These are phyloP conservation scores for Linderniella brevidens DNA, from an alignment of 257 asterid species.

Conservation along the genomic window DNA sequence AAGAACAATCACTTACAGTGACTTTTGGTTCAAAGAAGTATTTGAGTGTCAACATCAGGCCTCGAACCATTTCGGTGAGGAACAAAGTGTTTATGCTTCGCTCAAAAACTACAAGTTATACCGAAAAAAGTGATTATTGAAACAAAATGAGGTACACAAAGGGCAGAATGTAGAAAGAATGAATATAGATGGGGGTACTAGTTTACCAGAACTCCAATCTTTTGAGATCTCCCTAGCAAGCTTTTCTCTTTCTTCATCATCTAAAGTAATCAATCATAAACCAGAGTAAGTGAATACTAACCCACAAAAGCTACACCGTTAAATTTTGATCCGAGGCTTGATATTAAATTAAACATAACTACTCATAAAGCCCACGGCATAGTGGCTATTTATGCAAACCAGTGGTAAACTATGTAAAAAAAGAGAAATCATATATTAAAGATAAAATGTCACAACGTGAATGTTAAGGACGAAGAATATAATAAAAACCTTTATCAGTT, in stretches of 20 bases:
- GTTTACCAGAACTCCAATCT: conserved; percentile 81
- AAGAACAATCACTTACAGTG: conserved; percentile 38
- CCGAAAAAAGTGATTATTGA: conserved; percentile 5
- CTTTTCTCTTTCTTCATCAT: conserved; percentile 71
- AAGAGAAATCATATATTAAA: neutral
- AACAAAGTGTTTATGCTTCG: conserved; percentile 77
- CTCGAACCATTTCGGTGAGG: conserved; percentile 90
- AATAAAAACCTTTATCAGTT: conserved; percentile 46
- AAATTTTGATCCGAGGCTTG: too few relatives aligned
- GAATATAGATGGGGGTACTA: conserved; percentile 9
- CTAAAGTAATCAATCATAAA: conserved; percentile 18
- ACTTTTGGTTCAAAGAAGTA: conserved; percentile 80
- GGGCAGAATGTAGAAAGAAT: conserved; percentile 6
- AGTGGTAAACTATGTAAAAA: neutral
- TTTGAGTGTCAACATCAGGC: conserved; percentile 63
- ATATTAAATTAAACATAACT: too few relatives aligned
- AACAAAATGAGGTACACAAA: conserved; percentile 1
- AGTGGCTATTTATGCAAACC: too few relatives aligned
- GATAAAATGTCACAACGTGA: neutral
- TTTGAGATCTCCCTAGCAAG: conserved; percentile 68
- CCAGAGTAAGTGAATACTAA: neutral
- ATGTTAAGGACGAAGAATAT: conserved; percentile 1
- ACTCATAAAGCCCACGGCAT: too few relatives aligned
- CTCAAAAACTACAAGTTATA: conserved; percentile 46
- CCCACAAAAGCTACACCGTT: too few relatives aligned